Base-by-base conservation (phyloP, 1,284 basidiomycete species). In the Pisolithus thermaeus region DNA sequence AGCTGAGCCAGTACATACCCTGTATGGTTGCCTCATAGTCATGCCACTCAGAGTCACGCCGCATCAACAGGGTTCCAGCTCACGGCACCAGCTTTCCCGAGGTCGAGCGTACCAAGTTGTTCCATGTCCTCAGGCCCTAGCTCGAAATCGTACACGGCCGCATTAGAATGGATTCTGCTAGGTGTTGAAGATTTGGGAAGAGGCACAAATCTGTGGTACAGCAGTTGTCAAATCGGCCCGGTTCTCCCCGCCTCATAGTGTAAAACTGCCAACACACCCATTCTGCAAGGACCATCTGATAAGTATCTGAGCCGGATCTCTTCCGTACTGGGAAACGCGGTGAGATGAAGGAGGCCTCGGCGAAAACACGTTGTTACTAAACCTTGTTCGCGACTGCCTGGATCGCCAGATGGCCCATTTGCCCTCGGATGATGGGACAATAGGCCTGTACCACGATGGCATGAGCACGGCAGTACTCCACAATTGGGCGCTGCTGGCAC, bases 281-380 rank as follows among this genome's bases (percentile, higher is more conserved):
- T 81, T 83, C 65, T 93, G 91, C 43, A 93, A 69, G 45, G 85
- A 90, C 90, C 90, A 93, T 12, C 91, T 78, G 53, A 93, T 70
- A 28, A 93, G 74, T 46, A 94, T 75, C 60, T 92, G 91, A 1
- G 86, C 83, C 12, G 81, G 76, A 50, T 82, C 78, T 40, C 76
- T 73, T 18, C 61, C 62, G 56, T 80, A 62, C 80, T 84, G 49
- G 50, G 48, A 49, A 5, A 49, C 44, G 16, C 18, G n/a, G 47
- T 30, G 8, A 36, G 44, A 35, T 52, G 38, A 53, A 40, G 43
- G 20, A 23, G 12, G 39, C 43, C 40, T 32, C 38, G 55, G 36
- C 30, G 36, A 51, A 49, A 39, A 42, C 40, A 49, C n/a, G 28
- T 52, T 40, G 45, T 23, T n/a, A 42, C 16, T 22, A 47, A 49